Percentiles rank a stretch among this genome's conserved stretches.
Evolutionary conservation across 106 monocot species (phyloP).

Genomic region (Apostasia shenzhenica): DNA sequence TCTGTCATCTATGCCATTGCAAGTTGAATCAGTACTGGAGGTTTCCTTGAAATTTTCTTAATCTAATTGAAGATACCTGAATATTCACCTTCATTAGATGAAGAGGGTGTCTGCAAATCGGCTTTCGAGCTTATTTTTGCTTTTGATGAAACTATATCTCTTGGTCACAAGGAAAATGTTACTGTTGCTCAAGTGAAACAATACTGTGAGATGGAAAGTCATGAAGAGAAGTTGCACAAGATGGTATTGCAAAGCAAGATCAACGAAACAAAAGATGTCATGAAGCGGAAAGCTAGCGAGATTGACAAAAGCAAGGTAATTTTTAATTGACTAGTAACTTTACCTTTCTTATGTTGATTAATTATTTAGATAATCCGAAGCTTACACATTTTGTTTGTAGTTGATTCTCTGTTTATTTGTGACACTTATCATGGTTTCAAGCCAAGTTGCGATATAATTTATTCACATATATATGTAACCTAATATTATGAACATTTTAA

Average conservation of each 20-base stretch:
- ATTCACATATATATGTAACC: too few species aligned
- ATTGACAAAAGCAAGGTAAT: constrained; percentile 97
- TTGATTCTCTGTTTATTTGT: too few species aligned
- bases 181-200: constrained; percentile 89
- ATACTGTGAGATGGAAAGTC: constrained; percentile 98
- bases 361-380: too few species aligned
- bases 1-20: not conserved
- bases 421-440: too few species aligned
- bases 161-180: constrained; percentile 91
- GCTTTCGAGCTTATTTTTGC: constrained; percentile 98
- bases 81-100: constrained; percentile 85
- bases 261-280: constrained; percentile 94
- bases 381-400: too few species aligned
- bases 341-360: too few species aligned
- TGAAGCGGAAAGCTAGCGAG: constrained; percentile 90
- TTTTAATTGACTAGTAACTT: not conserved
- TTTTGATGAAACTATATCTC: constrained; percentile 96
- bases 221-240: constrained; percentile 89
- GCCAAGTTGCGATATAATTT: too few species aligned
- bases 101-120: constrained; percentile 69
- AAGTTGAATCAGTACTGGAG: not conserved
- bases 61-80: constrained; percentile 70
- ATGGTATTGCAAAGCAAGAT: constrained; percentile 89
- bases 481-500: too few species aligned
- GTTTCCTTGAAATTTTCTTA: constrained; percentile 26